Base-by-base conservation (phyloP, 345 rosid species). In the Ricinus communis region DNA sequence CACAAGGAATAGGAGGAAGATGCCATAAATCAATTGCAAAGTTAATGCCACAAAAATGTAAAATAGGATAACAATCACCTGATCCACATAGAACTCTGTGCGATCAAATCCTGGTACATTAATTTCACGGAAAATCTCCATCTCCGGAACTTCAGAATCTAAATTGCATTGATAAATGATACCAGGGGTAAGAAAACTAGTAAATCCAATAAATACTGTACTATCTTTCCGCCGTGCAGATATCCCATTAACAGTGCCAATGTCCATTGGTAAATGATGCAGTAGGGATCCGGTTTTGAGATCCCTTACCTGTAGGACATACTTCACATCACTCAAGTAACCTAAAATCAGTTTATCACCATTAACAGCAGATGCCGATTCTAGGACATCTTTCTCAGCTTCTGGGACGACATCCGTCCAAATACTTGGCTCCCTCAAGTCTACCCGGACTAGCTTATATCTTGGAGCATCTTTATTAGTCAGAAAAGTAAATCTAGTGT, bases 311-410 rank as follows among this genome's bases (percentile, higher is more conserved):
- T 95, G 96, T 65, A 95, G 45, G 43, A 87, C 85, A 75, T 86
- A 79, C 79, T 92, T 90, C 67, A 90, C 98, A 74, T 90, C 96
- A 57, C 97, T 89, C 85, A 95, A 78, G 86, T 95, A 95, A 68
- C 93, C 83, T 43, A 89, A 77, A 65, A 90, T 84, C 82, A 95
- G 72, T 79, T 90, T 89, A 72, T 84, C 83, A 27, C 75, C 85
- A 79, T 88, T 88, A 50, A 87, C 93, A 45, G 90, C 87, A 55
- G 27, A 62, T 57, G 93, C 98, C 12, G 93, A 87, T 71, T 82
- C 83, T 41, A 95, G 84, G 54, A 95, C 98, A 80, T 90, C 99
- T 24, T 82, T 91, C 73, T 87, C 94, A 47, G 86, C 81, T 76
- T 92, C 97, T 52, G 86, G 78, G 51, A 95, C 53, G 56, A 95